Base-by-base conservation (phyloP, 2,329 filamentous ascomycete species). In the Fusarium verrucosum region DNA sequence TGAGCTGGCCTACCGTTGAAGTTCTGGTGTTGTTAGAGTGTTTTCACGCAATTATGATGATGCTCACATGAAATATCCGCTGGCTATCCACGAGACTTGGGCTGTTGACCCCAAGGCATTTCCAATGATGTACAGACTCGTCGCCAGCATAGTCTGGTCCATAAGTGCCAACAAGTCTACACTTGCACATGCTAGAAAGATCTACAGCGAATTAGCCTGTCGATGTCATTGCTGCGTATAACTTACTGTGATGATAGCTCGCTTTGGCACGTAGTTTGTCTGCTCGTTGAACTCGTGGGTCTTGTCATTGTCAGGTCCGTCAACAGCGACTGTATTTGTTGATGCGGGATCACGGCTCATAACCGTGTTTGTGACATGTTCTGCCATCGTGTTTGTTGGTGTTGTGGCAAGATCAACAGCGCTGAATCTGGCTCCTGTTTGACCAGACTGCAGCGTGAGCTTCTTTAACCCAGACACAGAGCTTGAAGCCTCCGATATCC, bases 131-230 rank as follows among this genome's bases (percentile, higher is more conserved):
- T 82, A 82, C 61, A 86, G 74, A 74, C 82, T 85, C 14, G 82
- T 78, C 0, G 84, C 84, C 28, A 87, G 73, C 3, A 83, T 85
- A 0, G 84, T 87, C 71, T 87, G 84, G 68, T 86, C 84, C 76
- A 86, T 85, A 45, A 86, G 74, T 1, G 84, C 83, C 28, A 85
- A 67, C 35, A 87, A 72, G 47, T 87, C 84, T 54, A 85, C 82
- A 20, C 78, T 84, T 40, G 84, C 80, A 59, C 83, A 86, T 16
- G 84, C 83, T 14, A 87, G 73, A 61, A 87, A 87, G 61, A 86
- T 85, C 83, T 85, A 51, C 4, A 2, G 9, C 5, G 13, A 26
- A 9, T n/a, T 13, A 13, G 16, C 6, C 17, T 4, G 1, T 2
- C 2, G 3, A 8, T 7, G 2, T 10, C 7, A 10, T 20, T 13